phyloP scores from a whole-genome alignment of 2,329 filamentous ascomycete species.

The Didymella segeticola region DNA sequence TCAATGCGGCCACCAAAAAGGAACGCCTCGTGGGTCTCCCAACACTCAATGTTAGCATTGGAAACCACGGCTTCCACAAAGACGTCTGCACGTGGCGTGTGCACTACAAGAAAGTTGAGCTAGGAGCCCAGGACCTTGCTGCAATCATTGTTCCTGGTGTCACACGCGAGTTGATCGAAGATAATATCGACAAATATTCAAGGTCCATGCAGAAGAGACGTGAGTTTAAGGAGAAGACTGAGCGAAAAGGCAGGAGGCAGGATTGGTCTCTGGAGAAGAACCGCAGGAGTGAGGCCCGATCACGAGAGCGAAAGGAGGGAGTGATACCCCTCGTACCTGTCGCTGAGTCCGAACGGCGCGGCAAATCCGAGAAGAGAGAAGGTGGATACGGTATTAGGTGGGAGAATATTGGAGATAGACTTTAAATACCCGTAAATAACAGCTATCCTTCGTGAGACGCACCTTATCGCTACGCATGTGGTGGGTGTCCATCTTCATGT shows the following conservation, averaged over 20 bases:
- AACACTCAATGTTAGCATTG: constrained; percentile 27
- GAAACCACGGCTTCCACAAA: constrained; percentile 16
- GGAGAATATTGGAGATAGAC: neutral
- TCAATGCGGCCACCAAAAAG: constrained; percentile 17
- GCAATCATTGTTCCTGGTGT: constrained; percentile 20
- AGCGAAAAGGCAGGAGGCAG: neutral
- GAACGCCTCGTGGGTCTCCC: constrained; percentile 34
- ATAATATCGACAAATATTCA: neutral
- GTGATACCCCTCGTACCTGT: neutral
- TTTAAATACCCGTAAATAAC: neutral
- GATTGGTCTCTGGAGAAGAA: neutral
- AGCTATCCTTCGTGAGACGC: neutral
- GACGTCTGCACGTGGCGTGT: constrained; percentile 27
- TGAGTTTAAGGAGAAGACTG: no score
- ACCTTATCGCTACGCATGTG: no score
- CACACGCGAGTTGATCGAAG: constrained; percentile 4
- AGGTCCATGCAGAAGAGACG: neutral
- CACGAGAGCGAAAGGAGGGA: neutral
- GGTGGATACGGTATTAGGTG: constrained; percentile 9
- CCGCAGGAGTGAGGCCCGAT: neutral
- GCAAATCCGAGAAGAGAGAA: neutral
- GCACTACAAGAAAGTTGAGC: constrained; percentile 36
- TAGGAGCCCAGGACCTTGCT: constrained; percentile 8
- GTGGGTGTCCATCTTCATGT: no score
- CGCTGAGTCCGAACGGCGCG: constrained; percentile 1